Conservation (phyloP, 2,329 filamentous ascomycete genomes). For the Clonostachys sp. region DNA sequence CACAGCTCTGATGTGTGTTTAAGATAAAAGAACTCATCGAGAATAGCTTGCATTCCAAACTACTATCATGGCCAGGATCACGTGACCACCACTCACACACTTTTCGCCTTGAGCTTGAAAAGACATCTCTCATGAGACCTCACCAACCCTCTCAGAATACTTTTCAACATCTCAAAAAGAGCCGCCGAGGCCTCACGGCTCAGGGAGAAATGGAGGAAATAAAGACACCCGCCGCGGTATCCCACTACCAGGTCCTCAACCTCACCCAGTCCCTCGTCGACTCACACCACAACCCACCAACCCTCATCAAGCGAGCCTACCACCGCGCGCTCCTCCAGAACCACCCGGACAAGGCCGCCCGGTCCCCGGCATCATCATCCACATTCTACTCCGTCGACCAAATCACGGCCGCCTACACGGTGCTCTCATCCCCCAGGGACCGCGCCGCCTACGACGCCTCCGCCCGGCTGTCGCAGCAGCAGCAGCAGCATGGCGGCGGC, state of each 20-base stretch:
- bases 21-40: no score
- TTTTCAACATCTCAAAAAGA: background rate
- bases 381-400: slow-evolving; percentile 17
- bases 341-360: slow-evolving; percentile 55
- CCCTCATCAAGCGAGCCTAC: slow-evolving; percentile 58
- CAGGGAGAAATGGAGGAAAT: background rate
- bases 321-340: slow-evolving; percentile 59
- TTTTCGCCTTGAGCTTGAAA: no score
- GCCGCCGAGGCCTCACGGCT: no score
- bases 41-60: no score
- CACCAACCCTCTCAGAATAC: background rate
- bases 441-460: slow-evolving; percentile 50
- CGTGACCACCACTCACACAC: background rate
- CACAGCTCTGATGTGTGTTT: no score
- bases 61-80: background rate
- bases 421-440: slow-evolving; percentile 44
- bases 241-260: slow-evolving; percentile 58
- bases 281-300: slow-evolving; percentile 32
- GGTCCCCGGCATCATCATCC: slow-evolving; percentile 3
- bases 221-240: slow-evolving; percentile 20
- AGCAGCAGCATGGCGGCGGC: slow-evolving; percentile 8
- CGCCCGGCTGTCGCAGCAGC: slow-evolving; percentile 28
- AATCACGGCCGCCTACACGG: slow-evolving; percentile 54
- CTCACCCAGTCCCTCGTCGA: slow-evolving; percentile 44
- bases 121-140: background rate